Base-by-base conservation (phyloP, 1,284 basidiomycete genomes). In the Cutaneotrichosporon arboriforme region DNA sequence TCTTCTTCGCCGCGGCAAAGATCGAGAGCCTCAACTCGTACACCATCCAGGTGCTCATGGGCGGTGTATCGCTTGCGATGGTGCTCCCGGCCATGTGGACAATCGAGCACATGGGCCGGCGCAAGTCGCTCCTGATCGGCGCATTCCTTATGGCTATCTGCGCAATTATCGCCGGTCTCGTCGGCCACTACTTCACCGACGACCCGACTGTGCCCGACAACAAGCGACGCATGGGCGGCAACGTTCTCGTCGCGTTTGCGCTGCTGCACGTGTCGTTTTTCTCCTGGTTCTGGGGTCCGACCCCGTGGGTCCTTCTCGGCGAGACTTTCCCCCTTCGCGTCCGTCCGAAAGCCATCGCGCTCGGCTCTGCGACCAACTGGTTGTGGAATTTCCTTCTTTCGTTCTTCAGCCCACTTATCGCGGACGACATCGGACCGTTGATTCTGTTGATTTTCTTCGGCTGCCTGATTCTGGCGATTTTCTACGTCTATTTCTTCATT, bases 1-100 rank as follows among this genome's bases (percentile, higher is more conserved):
- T 84, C 0, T 90, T 90, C 79, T 90, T 90, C 78, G 77, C 86
- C 68, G 83, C 80, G 55, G 84, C 87, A 12, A 83, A 84, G 38
- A 85, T 85, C 46, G 17, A 54, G 9, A 65, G 77, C 21, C 76
- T 89, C 51, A 80, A 79, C 15, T 82, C 86, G 1, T 88, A 85
- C 50, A 59, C 54, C 4, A 61, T 61, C 47, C 61, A 67, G 47
- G 54, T 63, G 18, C 52, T 64, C 37, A 51, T 64, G 33, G 63
- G 63, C 42, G 63, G 56, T 33, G 64, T 70, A 18, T 63, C 61
- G 21, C 59, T 70, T 18, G 60, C 56, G 33, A 62, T 63, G 50
- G 66, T 67, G 20, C 46, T 73, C 18, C 72, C 72, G 0, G 68
- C 71, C 13, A 64, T 73, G 53, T 69, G 63, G 61, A 60, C 68